A percentile compares a stretch with the other conserved stretches of the same genome.
Conservation (phyloP, 1,284 basidiomycete species). For the Trametes versicolor region DNA sequence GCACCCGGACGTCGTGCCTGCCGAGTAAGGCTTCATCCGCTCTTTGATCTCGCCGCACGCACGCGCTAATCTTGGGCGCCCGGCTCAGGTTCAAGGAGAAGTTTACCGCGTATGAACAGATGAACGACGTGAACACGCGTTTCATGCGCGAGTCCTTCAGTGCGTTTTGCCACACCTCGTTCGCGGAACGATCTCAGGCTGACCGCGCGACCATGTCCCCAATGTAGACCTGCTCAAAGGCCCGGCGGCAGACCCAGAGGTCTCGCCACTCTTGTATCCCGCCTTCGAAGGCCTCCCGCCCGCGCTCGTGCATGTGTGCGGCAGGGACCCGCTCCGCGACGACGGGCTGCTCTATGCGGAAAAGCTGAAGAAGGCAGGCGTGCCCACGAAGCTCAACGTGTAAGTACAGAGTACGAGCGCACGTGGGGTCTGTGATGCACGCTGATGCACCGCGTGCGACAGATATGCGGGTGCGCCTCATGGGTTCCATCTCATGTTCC, state of each 20-base stretch:
- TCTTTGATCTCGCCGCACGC: neutral
- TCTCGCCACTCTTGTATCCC: constrained; percentile 27
- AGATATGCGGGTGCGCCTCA: constrained; percentile 15
- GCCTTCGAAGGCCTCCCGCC: constrained; percentile 30
- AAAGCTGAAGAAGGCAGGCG: constrained; percentile 30
- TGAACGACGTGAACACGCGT: neutral
- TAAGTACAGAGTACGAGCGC: constrained; percentile 11
- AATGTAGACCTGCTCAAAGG: neutral
- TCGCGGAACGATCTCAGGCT: neutral
- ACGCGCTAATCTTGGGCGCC: neutral
- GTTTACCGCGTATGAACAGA: neutral
- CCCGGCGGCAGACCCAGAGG: neutral
- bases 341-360: constrained; percentile 36
- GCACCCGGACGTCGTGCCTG: constrained; percentile 23
- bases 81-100: neutral
- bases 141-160: neutral
- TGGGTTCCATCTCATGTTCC: constrained; percentile 6
- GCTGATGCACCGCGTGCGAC: neutral
- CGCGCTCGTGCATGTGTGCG: constrained; percentile 33
- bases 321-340: constrained; percentile 35
- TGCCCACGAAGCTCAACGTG: constrained; percentile 29
- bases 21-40: constrained; percentile 12
- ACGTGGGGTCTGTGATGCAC: neutral
- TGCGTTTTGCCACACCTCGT: neutral
- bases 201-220: neutral